Base-by-base conservation (phyloP, 306 rosid genomes). In the Myrica gale region DNA sequence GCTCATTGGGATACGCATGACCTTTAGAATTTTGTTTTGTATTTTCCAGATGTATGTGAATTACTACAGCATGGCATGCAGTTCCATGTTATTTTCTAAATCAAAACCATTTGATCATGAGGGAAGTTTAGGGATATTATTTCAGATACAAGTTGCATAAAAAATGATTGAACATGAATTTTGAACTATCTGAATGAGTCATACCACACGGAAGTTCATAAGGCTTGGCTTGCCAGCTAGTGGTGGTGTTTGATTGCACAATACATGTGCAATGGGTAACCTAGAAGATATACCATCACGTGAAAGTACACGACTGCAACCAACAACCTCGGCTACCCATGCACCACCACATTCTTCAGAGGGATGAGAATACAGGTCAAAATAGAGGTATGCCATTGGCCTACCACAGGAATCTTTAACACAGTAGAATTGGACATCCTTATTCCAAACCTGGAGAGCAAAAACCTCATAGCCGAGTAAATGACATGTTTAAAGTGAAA, bases 241-340 rank as follows among this genome's bases (percentile, higher is more conserved):
- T 5, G 98, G 98, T 63, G 98, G 98, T 53, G 94, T 80, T 84
- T 94, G 98, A 90, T 91, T 94, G 86, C 98, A 94, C 75, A 94
- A 97, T 91, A 94, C 87, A 82, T 91, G 97, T 43, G 98, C 97
- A 84, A 94, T 84, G 69, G 98, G 97, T 88, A 94, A 83, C 92
- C 98, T 85, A 58, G 91, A 76, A 70, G 87, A 80, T 76, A 84
- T 76, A 73, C 95, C 98, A 90, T 94, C 80, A 60, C 72, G 93
- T 39, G 98, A 87, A 83, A 91, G 83, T 51, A 89, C 91, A 79
- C 86, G 86, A 79, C 98, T 94, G 54, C 97, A 90, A 68, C 87
- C 82, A 89, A 94, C 77, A 74, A 94, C 98, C 83, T 94, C 98
- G 78, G 75, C 90, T 94, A 91, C 90, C 98, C 98, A 94, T 48